phyloP scores from a whole-genome alignment of 1,284 basidiomycete species.

The Leccinum cinnamomeum region DNA sequence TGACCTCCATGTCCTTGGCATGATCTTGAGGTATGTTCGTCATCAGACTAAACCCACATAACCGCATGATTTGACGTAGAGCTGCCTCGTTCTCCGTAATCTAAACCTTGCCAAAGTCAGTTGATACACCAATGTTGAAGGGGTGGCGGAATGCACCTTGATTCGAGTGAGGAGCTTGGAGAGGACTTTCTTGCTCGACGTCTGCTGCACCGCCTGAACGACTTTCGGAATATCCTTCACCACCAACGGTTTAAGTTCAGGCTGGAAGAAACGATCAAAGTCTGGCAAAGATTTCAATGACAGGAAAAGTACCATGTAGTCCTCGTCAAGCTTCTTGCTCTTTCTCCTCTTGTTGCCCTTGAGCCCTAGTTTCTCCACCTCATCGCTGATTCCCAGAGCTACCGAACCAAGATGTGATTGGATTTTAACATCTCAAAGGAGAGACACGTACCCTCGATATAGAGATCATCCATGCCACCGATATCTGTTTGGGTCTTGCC shows the following conservation, averaged over 20 bases:
- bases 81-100: conserved; percentile 83
- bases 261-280: conserved; percentile 39
- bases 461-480: conserved; percentile 90
- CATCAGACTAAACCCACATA: conserved; percentile 95
- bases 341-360: conserved; percentile 92
- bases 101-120: conserved; percentile 39
- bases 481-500: conserved; percentile 99
- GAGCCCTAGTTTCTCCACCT: conserved; percentile 77
- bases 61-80: conserved; percentile 84
- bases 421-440: neutral
- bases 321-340: conserved; percentile 90
- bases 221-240: conserved; percentile 88
- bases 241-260: conserved; percentile 71
- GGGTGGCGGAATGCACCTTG: conserved; percentile 50
- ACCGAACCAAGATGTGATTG: conserved; percentile 5
- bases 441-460: conserved; percentile 76
- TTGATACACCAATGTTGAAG: neutral
- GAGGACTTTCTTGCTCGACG: conserved; percentile 82
- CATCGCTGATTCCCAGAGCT: conserved; percentile 96
- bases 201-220: conserved; percentile 89
- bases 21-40: conserved; percentile 85
- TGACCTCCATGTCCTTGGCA: conserved; percentile 69
- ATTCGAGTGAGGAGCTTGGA: conserved; percentile 85
- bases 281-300: neutral
- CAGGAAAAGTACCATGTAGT: conserved; percentile 68